Percentiles rank a stretch among this genome's conserved stretches.
These are phyloP conservation scores for Butyriboletus loyo DNA, from an alignment of 768 basidiomycete genomes.

Conservation along the genomic window DNA sequence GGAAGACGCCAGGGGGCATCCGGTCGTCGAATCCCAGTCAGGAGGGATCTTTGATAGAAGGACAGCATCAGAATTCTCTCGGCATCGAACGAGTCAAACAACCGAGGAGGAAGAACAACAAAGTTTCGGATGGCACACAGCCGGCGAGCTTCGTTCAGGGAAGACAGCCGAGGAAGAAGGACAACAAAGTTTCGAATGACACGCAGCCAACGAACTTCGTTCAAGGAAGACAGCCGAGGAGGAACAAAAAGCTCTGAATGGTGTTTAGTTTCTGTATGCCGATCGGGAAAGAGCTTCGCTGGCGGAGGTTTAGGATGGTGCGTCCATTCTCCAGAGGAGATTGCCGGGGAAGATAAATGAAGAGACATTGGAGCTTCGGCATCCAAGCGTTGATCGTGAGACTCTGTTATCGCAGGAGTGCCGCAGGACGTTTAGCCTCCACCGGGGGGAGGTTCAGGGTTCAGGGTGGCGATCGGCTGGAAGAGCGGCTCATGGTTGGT, in stretches of 20 bases:
- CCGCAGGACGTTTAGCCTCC: no score
- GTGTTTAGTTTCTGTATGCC: neutral
- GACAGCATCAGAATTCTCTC: no score
- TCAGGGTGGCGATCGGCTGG: no score
- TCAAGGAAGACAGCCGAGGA: neutral
- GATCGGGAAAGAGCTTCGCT: neutral
- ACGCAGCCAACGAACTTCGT: neutral
- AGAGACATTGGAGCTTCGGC: neutral
- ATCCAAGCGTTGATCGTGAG: no score
- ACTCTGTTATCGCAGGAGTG: no score
- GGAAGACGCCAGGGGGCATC: neutral
- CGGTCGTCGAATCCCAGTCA: neutral
- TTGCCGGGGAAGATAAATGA: neutral
- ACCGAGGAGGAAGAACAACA: neutral
- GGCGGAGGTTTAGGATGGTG: neutral
- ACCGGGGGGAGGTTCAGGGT: no score
- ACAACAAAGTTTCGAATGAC: neutral
- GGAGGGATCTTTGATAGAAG: no score
- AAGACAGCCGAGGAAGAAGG: neutral
- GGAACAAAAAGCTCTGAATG: neutral
- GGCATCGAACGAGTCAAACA: neutral
- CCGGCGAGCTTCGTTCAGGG: neutral
- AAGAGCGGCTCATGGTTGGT: no score
- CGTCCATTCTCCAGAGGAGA: neutral
- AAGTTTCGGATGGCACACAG: neutral